These are phyloP conservation scores for Arthrobotrys entomopaga DNA, from an alignment of 2,329 filamentous ascomycete species.

Conservation along the genomic window DNA sequence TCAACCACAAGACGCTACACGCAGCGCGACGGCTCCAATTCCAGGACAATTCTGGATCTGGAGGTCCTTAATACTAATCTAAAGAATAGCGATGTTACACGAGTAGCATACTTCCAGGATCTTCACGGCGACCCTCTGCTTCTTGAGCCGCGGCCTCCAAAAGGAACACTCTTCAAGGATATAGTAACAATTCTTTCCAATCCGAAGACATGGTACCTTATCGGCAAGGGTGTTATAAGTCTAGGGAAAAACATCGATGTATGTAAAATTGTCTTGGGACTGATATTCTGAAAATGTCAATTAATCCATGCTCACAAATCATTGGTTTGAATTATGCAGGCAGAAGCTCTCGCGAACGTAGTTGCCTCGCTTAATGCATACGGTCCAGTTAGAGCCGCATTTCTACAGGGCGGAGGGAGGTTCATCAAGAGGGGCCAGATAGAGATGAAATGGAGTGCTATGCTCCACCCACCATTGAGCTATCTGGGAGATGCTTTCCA, in stretches of 20 bases:
- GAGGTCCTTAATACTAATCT: constrained; percentile 33
- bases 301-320: background rate
- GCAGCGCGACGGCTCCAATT: constrained; percentile 21
- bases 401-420: constrained; percentile 36
- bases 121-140: constrained; percentile 49
- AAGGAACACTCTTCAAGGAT: constrained; percentile 28
- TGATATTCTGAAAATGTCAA: background rate
- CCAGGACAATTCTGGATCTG: constrained; percentile 21
- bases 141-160: constrained; percentile 35
- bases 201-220: constrained; percentile 27
- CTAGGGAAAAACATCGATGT: constrained; percentile 26
- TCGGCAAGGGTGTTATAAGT: constrained; percentile 34
- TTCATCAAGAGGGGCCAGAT: constrained; percentile 38
- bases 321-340: constrained; percentile 1
- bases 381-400: constrained; percentile 37
- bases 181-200: constrained; percentile 27
- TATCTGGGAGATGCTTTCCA: constrained; percentile 50
- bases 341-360: constrained; percentile 22
- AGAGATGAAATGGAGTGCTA: constrained; percentile 46
- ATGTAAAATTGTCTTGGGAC: constrained; percentile 7
- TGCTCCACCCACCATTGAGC: constrained; percentile 51
- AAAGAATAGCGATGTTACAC: constrained; percentile 14
- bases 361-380: constrained; percentile 45
- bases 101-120: constrained; percentile 38
- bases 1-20: background rate